These are phyloP conservation scores for Chaetothyriales sp. DNA, from an alignment of 2,329 filamentous ascomycete genomes.

Conservation along the genomic window DNA sequence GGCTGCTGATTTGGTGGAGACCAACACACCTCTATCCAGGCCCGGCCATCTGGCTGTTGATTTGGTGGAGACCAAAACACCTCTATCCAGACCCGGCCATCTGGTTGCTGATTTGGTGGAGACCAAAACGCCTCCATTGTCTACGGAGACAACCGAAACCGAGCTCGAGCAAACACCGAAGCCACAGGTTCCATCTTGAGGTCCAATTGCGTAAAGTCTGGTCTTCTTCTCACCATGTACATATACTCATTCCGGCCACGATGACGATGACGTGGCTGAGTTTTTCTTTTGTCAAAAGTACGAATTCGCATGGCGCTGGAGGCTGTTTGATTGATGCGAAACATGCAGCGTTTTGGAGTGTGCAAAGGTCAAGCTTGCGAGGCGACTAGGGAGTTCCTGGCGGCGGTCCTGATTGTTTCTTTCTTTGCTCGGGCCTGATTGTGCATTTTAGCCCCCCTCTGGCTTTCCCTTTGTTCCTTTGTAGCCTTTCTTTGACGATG, in stretches of 20 bases:
- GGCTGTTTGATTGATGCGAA: slow-evolving; percentile 2
- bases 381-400: not conserved
- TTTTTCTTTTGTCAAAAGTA: slow-evolving; percentile 11
- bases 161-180: slow-evolving; percentile 1
- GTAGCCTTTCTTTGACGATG: not conserved
- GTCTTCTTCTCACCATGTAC: slow-evolving; percentile 1
- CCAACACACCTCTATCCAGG: too few relatives aligned
- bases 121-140: slow-evolving; percentile 14
- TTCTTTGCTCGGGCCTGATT: not conserved
- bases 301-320: slow-evolving; percentile 14
- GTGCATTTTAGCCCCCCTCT: not conserved
- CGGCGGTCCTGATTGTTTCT: not conserved
- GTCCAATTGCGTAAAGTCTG: slow-evolving; percentile 1
- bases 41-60: slow-evolving; percentile 30
- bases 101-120: slow-evolving; percentile 28
- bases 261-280: slow-evolving; percentile 7
- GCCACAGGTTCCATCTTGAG: slow-evolving; percentile 7
- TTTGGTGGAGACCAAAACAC: too few relatives aligned
- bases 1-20: slow-evolving; percentile 28
- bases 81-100: slow-evolving; percentile 29
- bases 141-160: slow-evolving; percentile 7
- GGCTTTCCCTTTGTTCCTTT: not conserved
- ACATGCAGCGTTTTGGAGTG: not conserved
- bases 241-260: slow-evolving; percentile 9
- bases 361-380: not conserved